Percentiles rank a stretch among this genome's conserved stretches.
Conservation (phyloP, 2,329 filamentous ascomycete genomes). For the Botryosphaeria dothidea region DNA sequence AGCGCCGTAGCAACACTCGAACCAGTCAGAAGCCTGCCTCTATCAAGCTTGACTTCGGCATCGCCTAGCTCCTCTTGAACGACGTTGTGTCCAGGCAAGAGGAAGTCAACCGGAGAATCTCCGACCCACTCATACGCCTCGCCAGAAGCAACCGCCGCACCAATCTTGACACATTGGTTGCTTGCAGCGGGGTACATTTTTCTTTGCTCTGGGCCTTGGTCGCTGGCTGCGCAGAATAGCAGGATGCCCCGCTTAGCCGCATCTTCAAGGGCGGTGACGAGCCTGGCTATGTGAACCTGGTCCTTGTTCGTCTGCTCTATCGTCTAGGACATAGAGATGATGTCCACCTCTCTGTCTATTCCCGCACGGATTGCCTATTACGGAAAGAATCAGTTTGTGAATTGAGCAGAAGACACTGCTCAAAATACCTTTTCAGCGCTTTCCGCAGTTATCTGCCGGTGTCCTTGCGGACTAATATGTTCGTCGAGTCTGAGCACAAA, state of each 20-base stretch:
- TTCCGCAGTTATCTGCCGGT: background rate
- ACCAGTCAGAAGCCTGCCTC: background rate
- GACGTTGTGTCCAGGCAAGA: background rate
- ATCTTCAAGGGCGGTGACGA: background rate
- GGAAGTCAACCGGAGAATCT: background rate
- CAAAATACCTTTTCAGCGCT: background rate
- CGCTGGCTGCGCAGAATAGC: background rate
- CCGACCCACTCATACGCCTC: background rate
- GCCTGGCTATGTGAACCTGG: background rate
- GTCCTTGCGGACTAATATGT: background rate
- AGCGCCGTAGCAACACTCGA: background rate
- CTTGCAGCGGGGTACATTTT: background rate
- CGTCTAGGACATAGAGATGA: slow-evolving; percentile 9
- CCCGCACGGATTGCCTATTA: background rate
- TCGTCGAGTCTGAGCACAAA: background rate
- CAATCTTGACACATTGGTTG: background rate
- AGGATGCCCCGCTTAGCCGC: background rate
- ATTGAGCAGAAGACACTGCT: too few species aligned
- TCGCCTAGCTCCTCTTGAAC: background rate
- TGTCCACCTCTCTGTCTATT: background rate
- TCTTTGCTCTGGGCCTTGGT: background rate
- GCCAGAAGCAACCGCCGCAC: background rate
- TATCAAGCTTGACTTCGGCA: background rate
- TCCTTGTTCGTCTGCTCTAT: background rate
- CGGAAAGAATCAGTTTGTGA: background rate